Evolutionary conservation across 805 yeast species (phyloP).

Genomic region (Maudiozyma saulgeensis): DNA sequence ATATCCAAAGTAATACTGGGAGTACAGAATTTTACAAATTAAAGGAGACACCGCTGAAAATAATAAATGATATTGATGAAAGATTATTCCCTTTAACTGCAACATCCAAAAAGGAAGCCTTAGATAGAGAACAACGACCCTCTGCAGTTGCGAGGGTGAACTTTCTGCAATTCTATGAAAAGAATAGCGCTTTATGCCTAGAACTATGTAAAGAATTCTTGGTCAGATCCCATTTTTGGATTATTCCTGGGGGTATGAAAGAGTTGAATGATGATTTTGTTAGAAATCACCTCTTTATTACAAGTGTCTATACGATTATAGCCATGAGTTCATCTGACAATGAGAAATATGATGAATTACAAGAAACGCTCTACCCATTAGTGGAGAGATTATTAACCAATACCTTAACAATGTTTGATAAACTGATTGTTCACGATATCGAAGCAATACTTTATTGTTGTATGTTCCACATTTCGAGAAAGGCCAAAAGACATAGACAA

Average conservation of each 20-base stretch:
- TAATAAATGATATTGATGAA: constrained; percentile 32
- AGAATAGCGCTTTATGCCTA: constrained; percentile 36
- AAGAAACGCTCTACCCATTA: constrained; percentile 37
- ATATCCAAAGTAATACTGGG: background rate
- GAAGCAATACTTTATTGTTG: constrained; percentile 51
- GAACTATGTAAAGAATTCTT: constrained; percentile 39
- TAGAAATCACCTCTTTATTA: constrained; percentile 41
- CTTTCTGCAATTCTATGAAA: constrained; percentile 38
- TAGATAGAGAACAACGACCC: constrained; percentile 28
- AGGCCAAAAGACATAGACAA: constrained; percentile 38
- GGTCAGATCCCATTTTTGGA: constrained; percentile 49
- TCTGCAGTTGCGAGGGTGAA: constrained; percentile 34
- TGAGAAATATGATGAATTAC: constrained; percentile 39
- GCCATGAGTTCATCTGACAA: constrained; percentile 51
- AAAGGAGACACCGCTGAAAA: constrained; percentile 32
- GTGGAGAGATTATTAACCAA: constrained; percentile 42
- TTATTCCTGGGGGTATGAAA: constrained; percentile 51
- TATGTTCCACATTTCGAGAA: constrained; percentile 44
- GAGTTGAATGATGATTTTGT: constrained; percentile 39
- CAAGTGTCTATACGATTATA: constrained; percentile 43
- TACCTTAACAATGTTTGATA: constrained; percentile 39
- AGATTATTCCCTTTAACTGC: constrained; percentile 30
- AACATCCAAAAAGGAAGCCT: constrained; percentile 19
- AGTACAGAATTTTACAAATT: constrained; percentile 9
- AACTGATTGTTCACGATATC: constrained; percentile 49